phyloP scores from a whole-genome alignment of 1,139 yeast genomes.

The Nakaseomyces nivariensis region DNA sequence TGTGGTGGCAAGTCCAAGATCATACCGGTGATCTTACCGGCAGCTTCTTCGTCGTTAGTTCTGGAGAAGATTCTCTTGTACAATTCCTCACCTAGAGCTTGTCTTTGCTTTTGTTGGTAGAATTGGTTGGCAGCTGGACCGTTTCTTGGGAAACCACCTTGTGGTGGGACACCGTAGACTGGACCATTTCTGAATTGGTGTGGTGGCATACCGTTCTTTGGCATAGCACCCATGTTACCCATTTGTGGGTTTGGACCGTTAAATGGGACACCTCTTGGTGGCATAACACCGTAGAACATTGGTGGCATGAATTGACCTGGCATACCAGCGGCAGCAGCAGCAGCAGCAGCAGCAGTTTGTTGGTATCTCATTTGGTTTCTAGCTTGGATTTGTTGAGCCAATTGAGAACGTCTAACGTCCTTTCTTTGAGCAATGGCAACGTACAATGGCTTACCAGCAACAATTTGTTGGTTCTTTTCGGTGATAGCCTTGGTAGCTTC shows the following conservation, averaged over 20 bases:
- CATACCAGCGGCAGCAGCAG: conserved; percentile 45
- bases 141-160: conserved; percentile 36
- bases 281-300: conserved; percentile 75
- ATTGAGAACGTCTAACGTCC: conserved; percentile 94
- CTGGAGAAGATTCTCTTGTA: conserved; percentile 90
- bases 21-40: conserved; percentile 99
- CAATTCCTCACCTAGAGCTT: conserved; percentile 93
- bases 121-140: conserved; percentile 35
- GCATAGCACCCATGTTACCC: conserved; percentile 30
- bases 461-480: conserved; percentile 97
- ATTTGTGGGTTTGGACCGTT: conserved; percentile 85
- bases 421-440: conserved; percentile 99
- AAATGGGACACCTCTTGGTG: conserved; percentile 82
- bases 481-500: conserved; percentile 98
- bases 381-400: conserved; percentile 96
- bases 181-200: conserved; percentile 58
- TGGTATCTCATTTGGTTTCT: conserved; percentile 98
- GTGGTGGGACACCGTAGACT: conserved; percentile 79
- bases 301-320: conserved; percentile 96
- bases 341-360: conserved; percentile 70
- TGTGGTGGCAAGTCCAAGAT: conserved; percentile 90
- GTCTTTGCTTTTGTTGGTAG: conserved; percentile 69
- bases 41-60: conserved; percentile 90
- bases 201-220: conserved; percentile 33
- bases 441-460: conserved; percentile 91